phyloP scores from a whole-genome alignment of 176 grass and related monocot genomes.

The Avena atlantica region DNA sequence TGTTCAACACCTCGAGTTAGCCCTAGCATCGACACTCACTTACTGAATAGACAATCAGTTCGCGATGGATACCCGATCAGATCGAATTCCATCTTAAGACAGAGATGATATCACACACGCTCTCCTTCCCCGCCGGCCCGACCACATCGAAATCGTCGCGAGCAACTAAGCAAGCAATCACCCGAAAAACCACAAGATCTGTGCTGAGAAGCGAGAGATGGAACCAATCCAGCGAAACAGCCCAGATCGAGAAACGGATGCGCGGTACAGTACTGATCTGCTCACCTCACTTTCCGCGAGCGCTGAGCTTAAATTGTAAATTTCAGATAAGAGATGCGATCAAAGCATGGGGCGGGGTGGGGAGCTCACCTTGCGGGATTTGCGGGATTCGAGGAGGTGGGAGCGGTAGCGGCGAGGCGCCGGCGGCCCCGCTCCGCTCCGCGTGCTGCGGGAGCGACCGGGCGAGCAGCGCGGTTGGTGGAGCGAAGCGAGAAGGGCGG shows the following conservation, averaged over 20 bases:
- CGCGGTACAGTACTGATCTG: background rate
- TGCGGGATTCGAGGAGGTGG: background rate
- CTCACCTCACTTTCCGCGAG: background rate
- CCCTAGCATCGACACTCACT: background rate
- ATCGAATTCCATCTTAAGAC: background rate
- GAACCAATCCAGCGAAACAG: no score
- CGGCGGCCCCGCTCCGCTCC: slow-evolving; percentile 16
- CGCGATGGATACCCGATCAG: background rate
- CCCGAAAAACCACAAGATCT: background rate
- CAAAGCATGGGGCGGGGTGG: background rate
- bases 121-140: background rate
- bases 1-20: background rate
- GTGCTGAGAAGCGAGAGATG: background rate
- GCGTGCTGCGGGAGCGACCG: background rate
- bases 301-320: background rate
- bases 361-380: background rate
- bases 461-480: slow-evolving; percentile 21
- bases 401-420: background rate
- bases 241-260: background rate
- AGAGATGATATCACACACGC: no score
- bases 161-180: background rate
- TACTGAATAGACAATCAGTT: background rate
- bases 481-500: background rate
- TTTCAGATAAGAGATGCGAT: background rate
- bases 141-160: background rate